Evolutionary conservation across 2,329 filamentous ascomycete genomes (phyloP).

Genomic region (Diaporthe caulivora): DNA sequence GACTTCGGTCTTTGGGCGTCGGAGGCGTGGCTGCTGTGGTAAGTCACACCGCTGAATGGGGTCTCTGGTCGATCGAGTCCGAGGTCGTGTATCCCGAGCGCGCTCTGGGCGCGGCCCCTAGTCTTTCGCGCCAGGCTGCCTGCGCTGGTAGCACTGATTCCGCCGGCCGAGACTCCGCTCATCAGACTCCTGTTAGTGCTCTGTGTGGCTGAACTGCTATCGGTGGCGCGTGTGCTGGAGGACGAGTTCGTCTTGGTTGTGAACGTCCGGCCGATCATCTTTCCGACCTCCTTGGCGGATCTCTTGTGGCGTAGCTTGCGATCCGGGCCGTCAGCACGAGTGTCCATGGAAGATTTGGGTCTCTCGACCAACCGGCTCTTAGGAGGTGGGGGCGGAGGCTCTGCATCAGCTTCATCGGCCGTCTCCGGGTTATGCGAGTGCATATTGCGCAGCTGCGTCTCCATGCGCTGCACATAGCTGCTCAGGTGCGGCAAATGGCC

Average conservation of each 20-base stretch:
- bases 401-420: slow-evolving; percentile 50
- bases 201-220: slow-evolving; percentile 77
- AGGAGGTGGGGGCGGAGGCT: slow-evolving; percentile 71
- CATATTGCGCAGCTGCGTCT: slow-evolving; percentile 80
- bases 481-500: slow-evolving; percentile 77
- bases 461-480: slow-evolving; percentile 94
- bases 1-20: slow-evolving; percentile 70
- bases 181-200: slow-evolving; percentile 88
- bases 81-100: slow-evolving; percentile 70
- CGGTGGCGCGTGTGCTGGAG: slow-evolving; percentile 75
- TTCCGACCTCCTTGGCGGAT: slow-evolving; percentile 83
- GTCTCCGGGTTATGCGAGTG: slow-evolving; percentile 67
- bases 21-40: slow-evolving; percentile 88
- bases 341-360: slow-evolving; percentile 70
- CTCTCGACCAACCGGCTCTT: slow-evolving; percentile 65
- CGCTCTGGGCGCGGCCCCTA: slow-evolving; percentile 71
- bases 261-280: slow-evolving; percentile 80
- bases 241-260: slow-evolving; percentile 91
- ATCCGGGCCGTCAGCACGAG: slow-evolving; percentile 53
- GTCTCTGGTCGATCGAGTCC: slow-evolving; percentile 70
- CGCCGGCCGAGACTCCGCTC: slow-evolving; percentile 92
- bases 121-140: slow-evolving; percentile 89
- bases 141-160: slow-evolving; percentile 93
- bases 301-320: slow-evolving; percentile 72
- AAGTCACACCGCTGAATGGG: slow-evolving; percentile 83